Evolutionary conservation across 306 rosid genomes (phyloP).

Genomic region (Pterocarpus macrocarpus): DNA sequence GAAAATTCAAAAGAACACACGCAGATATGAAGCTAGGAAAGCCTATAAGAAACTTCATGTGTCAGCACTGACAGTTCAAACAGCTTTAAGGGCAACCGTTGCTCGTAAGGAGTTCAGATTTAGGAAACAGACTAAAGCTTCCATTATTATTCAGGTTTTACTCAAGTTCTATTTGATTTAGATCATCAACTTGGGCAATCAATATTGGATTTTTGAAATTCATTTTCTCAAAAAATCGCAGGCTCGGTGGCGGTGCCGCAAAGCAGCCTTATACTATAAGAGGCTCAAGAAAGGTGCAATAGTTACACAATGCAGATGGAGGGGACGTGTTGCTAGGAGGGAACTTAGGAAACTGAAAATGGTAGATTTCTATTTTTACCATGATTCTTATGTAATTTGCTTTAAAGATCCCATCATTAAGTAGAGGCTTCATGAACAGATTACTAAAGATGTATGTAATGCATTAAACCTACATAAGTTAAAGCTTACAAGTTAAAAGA

Average conservation of each 20-base stretch:
- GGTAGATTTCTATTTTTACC: conserved; percentile 56
- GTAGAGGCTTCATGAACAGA: conserved; percentile 32
- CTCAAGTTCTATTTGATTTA: conserved; percentile 36
- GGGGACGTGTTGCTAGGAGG: conserved; percentile 74
- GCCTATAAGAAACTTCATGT: conserved; percentile 65
- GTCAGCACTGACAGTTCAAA: conserved; percentile 74
- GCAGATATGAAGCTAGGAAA: conserved; percentile 75
- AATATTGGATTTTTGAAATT: conserved; percentile 37
- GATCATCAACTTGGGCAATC: conserved; percentile 29
- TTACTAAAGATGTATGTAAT: conserved; percentile 1
- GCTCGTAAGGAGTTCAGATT: conserved; percentile 80
- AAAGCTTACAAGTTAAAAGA: conserved; percentile 24
- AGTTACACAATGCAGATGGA: conserved; percentile 87
- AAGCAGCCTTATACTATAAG: conserved; percentile 70
- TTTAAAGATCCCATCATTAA: conserved; percentile 5
- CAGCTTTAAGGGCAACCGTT: conserved; percentile 87
- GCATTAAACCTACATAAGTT: conserved; percentile 24
- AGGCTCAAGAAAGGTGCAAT: conserved; percentile 83
- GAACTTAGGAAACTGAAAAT: conserved; percentile 97
- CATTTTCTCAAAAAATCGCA: conserved; percentile 53
- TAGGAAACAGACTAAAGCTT: conserved; percentile 81
- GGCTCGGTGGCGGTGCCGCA: conserved; percentile 92
- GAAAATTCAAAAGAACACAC: conserved; percentile 81
- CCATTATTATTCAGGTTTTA: conserved; percentile 78
- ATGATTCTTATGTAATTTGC: conserved; percentile 17